phyloP scores from a whole-genome alignment of 2,329 filamentous ascomycete species.

The Fusarium sp. region DNA sequence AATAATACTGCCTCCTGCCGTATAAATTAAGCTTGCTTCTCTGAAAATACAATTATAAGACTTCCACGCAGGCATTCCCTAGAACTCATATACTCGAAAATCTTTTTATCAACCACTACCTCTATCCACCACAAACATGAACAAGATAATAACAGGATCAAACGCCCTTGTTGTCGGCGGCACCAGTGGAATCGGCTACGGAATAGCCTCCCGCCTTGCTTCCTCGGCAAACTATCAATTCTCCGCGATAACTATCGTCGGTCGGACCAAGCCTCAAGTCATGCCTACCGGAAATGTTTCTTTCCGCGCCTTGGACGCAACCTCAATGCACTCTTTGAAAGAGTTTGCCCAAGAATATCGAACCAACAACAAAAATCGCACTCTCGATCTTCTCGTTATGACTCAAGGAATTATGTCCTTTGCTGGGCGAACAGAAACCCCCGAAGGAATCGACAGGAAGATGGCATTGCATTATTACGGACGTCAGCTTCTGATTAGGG shows the following conservation, averaged over 20 bases:
- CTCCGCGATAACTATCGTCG: slow-evolving; percentile 52
- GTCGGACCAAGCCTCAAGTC: slow-evolving; percentile 49
- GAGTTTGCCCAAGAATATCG: slow-evolving; percentile 49
- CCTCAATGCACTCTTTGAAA: slow-evolving; percentile 53
- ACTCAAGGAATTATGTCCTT: slow-evolving; percentile 57
- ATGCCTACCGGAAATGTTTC: slow-evolving; percentile 53
- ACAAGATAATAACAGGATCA: slow-evolving; percentile 5
- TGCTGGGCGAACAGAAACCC: slow-evolving; percentile 56
- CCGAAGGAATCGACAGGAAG: slow-evolving; percentile 62
- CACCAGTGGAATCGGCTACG: slow-evolving; percentile 55
- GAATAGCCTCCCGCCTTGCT: slow-evolving; percentile 54
- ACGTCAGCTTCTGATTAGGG: slow-evolving; percentile 59
- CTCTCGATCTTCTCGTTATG: slow-evolving; percentile 58
- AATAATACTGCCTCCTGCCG: too few species aligned
- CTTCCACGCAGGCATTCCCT: too few species aligned
- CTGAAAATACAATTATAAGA: too few species aligned
- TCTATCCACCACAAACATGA: not conserved
- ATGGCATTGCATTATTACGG: slow-evolving; percentile 63
- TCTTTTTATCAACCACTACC: too few species aligned
- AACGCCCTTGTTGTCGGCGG: slow-evolving; percentile 55
- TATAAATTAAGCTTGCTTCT: too few species aligned
- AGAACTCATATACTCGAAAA: too few species aligned
- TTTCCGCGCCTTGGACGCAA: slow-evolving; percentile 52
- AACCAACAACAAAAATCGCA: slow-evolving; percentile 6
- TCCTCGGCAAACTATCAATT: slow-evolving; percentile 36